Evolutionary conservation across 768 basidiomycete species (phyloP).

Genomic region (Russula sp.): DNA sequence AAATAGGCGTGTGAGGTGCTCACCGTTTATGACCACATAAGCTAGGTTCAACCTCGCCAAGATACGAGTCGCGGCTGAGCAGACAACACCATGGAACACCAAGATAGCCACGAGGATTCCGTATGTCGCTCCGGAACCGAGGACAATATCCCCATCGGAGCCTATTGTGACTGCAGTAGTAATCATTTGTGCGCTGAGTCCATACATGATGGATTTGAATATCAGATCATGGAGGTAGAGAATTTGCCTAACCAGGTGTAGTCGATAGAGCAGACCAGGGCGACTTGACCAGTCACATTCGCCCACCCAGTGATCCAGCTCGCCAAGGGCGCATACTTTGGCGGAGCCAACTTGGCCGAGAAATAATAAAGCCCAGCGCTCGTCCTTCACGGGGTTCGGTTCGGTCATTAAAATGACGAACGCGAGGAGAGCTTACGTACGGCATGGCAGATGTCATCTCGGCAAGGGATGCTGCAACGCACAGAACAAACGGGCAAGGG

Average conservation of each 20-base stretch:
- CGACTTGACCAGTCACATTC: constrained; percentile 67
- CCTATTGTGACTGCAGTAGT: constrained; percentile 64
- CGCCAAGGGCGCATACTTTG: constrained; percentile 56
- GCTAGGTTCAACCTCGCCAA: constrained; percentile 67
- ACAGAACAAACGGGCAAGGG: constrained; percentile 64
- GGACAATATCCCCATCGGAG: constrained; percentile 49
- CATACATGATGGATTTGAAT: background rate
- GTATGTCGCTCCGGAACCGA: constrained; percentile 61
- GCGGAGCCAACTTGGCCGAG: constrained; percentile 68
- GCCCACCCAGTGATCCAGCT: constrained; percentile 73
- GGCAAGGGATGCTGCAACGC: constrained; percentile 68
- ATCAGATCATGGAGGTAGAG: constrained; percentile 1
- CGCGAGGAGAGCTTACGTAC: constrained; percentile 37
- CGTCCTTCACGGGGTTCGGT: constrained; percentile 45
- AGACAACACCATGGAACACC: constrained; percentile 64
- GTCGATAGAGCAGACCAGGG: constrained; percentile 72
- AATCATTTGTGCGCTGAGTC: constrained; percentile 66
- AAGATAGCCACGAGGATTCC: constrained; percentile 65
- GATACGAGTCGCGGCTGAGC: constrained; percentile 63
- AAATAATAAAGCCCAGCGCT: constrained; percentile 80
- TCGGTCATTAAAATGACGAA: background rate
- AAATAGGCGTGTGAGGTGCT: constrained; percentile 30
- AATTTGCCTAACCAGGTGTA: constrained; percentile 52
- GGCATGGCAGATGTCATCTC: constrained; percentile 74
- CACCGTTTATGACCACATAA: constrained; percentile 65